Evolutionary conservation across 1,284 basidiomycete genomes (phyloP).

Genomic region (Ganoderma resinaceum): DNA sequence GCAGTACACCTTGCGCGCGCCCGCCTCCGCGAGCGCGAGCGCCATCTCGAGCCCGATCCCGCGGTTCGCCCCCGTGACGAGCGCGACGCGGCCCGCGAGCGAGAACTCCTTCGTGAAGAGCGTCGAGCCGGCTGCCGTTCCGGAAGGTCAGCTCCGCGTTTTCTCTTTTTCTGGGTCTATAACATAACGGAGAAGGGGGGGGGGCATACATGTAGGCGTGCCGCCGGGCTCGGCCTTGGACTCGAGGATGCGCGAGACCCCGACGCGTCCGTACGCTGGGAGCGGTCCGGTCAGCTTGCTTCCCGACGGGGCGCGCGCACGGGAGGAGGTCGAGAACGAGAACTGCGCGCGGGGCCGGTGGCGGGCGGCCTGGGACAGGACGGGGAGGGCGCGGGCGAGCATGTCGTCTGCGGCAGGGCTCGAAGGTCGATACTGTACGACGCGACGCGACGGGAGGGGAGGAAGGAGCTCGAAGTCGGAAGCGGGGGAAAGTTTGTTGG

Average conservation of each 20-base stretch:
- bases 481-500: no score
- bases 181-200: background rate
- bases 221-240: background rate
- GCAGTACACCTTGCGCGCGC: constrained; percentile 78
- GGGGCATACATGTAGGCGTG: background rate
- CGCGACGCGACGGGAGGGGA: no score
- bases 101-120: constrained; percentile 76
- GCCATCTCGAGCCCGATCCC: constrained; percentile 85
- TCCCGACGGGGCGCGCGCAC: background rate
- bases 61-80: constrained; percentile 81
- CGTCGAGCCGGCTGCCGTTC: constrained; percentile 10
- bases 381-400: background rate
- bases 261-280: background rate
- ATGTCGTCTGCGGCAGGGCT: background rate
- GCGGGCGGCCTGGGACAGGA: background rate
- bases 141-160: no score
- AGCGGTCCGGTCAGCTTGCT: background rate
- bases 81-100: constrained; percentile 73
- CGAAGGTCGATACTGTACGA: background rate
- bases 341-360: background rate
- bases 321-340: background rate
- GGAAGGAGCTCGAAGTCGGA: no score
- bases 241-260: background rate
- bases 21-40: constrained; percentile 73
- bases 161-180: no score